Percentiles rank a stretch among this genome's conserved stretches.
phyloP scores from a whole-genome alignment of 1,284 basidiomycete genomes.

The Leccinum angustisporum region DNA sequence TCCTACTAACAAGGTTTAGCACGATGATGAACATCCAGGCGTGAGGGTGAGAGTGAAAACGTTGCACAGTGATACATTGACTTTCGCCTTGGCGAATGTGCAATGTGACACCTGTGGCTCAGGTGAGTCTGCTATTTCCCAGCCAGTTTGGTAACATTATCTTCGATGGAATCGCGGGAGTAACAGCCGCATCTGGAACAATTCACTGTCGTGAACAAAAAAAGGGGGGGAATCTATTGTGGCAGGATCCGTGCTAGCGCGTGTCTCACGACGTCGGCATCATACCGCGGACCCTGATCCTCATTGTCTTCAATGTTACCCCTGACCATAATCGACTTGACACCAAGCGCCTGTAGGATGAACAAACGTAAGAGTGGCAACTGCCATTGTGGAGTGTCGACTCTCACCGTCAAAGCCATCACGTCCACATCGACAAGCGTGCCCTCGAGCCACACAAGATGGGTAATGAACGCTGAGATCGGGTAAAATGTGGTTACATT shows the following conservation, averaged over 20 bases:
- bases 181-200: not conserved
- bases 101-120: not conserved
- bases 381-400: conserved; percentile 13
- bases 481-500: conserved; percentile 64
- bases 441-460: conserved; percentile 76
- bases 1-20: not conserved
- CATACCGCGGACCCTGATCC: conserved; percentile 44
- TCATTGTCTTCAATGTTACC: conserved; percentile 13
- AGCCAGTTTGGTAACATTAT: not conserved
- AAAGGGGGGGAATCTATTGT: conserved; percentile 1
- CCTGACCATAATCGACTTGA: conserved; percentile 53
- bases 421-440: conserved; percentile 64
- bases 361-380: conserved; percentile 7
- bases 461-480: conserved; percentile 76
- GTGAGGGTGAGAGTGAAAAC: not conserved
- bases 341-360: conserved; percentile 51
- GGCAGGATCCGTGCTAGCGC: conserved; percentile 47
- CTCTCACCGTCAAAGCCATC: conserved; percentile 57
- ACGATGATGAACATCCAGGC: not conserved
- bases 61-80: not conserved
- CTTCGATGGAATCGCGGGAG: conserved; percentile 10
- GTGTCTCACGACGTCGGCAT: conserved; percentile 47
- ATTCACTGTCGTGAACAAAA: not conserved
- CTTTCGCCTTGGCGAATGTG: not conserved
- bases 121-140: conserved; percentile 3